phyloP scores from a whole-genome alignment of 306 rosid species.

The Trichosanthes cucumerina region DNA sequence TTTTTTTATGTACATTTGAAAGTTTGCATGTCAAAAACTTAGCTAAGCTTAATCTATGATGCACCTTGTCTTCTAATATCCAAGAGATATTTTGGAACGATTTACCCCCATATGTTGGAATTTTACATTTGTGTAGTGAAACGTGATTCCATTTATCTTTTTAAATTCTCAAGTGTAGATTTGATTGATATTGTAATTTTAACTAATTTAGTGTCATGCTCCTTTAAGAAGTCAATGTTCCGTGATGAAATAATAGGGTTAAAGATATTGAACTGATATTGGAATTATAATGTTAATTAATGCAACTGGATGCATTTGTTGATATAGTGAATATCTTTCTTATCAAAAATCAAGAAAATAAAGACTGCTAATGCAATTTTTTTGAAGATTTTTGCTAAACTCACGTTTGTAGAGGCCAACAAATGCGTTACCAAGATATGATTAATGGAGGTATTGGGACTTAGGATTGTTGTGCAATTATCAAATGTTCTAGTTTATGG shows the following conservation, averaged over 20 bases:
- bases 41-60: not conserved
- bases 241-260: not conserved
- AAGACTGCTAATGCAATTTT: no score
- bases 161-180: not conserved
- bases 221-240: not conserved
- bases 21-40: not conserved
- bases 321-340: not conserved
- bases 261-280: not conserved
- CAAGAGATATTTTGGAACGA: not conserved
- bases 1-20: not conserved
- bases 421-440: no score
- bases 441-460: no score
- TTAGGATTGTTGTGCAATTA: no score
- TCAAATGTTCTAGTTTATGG: no score
- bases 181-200: not conserved
- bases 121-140: not conserved
- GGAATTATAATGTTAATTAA: not conserved
- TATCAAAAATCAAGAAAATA: no score
- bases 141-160: not conserved
- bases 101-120: not conserved
- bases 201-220: not conserved
- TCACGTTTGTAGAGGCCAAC: no score
- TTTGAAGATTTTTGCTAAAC: no score
- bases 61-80: not conserved
- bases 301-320: not conserved